Evolutionary conservation across 805 yeast species (phyloP), one percentile per base, ranked within the genome.

Genomic region (Ogataea ganodermae): DNA sequence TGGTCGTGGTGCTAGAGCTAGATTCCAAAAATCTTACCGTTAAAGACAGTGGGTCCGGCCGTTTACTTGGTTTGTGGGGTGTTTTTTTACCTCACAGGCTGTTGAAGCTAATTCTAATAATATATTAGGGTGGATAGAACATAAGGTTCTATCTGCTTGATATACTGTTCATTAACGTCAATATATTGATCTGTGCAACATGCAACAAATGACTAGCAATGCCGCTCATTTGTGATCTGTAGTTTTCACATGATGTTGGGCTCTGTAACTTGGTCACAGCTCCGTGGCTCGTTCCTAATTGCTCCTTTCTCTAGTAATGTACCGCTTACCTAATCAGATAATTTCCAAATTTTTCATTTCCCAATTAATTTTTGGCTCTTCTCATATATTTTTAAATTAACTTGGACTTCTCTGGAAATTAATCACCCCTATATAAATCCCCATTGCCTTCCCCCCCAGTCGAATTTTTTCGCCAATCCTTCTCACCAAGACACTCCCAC

Each of bases 1-100:
- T 84, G 99, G 99, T 85, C 96, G 96, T 79, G 99, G 99, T 89
- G 99, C 99, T 81, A 94, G 99, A 84, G 94, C 99, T 74, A 92
- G 98, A 83, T 92, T 89, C 97, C 99, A 94, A 86, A 94, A 94
- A 79, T 94, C 99, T 76, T 94, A 94, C 94, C 99, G 99, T 91
- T 94, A 92, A 80, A 27, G 41, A 28, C 38, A 35, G 42, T 22
- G 31, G 18, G 39, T 33, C 36, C 23, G 14, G 36, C 23, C 23
- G 21, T 17, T 17, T 20, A 20, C 23, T 33, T 17, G 21, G 36
- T 33, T 33, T 33, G 36, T 33, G 36, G 36, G 21, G 23, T 33
- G 22, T 33, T 30, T n/a, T 30, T n/a, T 30, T 28, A 31, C 35
- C 14, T 17, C 21, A 13, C 36, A 33, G 23, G 36, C 36, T 33